phyloP scores from a whole-genome alignment of 495 filamentous ascomycete genomes.

The Neurospora tetraspora region DNA sequence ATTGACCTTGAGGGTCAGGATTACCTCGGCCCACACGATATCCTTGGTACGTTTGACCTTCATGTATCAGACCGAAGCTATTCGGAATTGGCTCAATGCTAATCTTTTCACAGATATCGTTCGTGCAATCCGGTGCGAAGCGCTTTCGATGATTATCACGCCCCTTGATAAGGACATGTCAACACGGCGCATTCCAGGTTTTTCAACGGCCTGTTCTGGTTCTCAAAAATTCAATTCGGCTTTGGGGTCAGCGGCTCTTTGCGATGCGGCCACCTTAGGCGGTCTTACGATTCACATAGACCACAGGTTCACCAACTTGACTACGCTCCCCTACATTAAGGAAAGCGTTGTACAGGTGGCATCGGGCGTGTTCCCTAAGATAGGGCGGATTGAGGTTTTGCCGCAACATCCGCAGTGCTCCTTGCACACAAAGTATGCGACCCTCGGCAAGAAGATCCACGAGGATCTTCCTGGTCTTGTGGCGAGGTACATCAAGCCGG shows the following conservation, averaged over 20 bases:
- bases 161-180: not conserved
- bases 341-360: not conserved
- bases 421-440: not conserved
- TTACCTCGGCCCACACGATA: not conserved
- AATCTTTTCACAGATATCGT: not conserved
- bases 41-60: not conserved
- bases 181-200: rapidly evolving
- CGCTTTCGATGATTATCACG: not conserved
- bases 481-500: not conserved
- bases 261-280: not conserved
- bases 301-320: too few species aligned
- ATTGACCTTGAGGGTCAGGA: not conserved
- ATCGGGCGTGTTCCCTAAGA: not conserved
- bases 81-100: too few species aligned
- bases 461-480: not conserved
- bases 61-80: not conserved
- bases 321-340: not conserved
- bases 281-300: not conserved
- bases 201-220: not conserved
- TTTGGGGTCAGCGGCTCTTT: not conserved
- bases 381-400: not conserved
- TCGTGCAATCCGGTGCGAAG: not conserved
- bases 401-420: not conserved
- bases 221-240: not conserved
- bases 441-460: not conserved